Evolutionary conservation across 83 land plant genomes (phyloP), one percentile per base, ranked within the genome.

Genomic region (Diphasiastrum complanatum): DNA sequence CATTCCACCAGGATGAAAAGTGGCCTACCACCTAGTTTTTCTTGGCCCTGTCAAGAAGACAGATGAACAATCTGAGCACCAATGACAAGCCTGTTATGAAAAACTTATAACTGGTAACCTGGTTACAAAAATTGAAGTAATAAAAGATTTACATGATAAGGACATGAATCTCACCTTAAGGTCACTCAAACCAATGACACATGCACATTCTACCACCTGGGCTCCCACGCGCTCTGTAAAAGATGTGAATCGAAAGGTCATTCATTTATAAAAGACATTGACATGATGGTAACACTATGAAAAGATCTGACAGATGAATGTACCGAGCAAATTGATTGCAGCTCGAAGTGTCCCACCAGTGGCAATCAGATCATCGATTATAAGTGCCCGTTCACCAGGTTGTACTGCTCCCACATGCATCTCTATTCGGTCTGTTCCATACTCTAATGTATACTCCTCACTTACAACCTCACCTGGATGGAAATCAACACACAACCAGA

Each of bases 151-250:
- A 12, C 2, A 25, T 20, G 26, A 2, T 2, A 26, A 3, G 31
- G 54, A 18, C 10, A 64, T 5, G 22, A 22, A 64, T 6, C 47
- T 11, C 11, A 84, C 87, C 81, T 84, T 69, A 3, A 84, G 45
- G 36, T 75, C 87, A 16, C 80, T 74, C 19, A 84, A 56, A 34
- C 75, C 87, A 48, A 84, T 78, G 14, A 83, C 78, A 50, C 87
- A 83, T 8, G 83, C 84, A 69, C 87, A 83, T 69, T 83, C 87
- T 41, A 80, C 81, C 66, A 84, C 78, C 69, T 80, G 77, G 6
- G 74, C 87, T 24, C 77, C 79, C 57, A 73, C 79, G 33, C 81
- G 78, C 43, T 84, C 87, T 84, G 87, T 49, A 64, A n/a, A n/a
- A n/a, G n/a, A n/a, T n/a, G n/a, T n/a, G n/a, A n/a, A n/a, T n/a